Evolutionary conservation across 805 yeast species (phyloP).

Genomic region (Candida incommunis): DNA sequence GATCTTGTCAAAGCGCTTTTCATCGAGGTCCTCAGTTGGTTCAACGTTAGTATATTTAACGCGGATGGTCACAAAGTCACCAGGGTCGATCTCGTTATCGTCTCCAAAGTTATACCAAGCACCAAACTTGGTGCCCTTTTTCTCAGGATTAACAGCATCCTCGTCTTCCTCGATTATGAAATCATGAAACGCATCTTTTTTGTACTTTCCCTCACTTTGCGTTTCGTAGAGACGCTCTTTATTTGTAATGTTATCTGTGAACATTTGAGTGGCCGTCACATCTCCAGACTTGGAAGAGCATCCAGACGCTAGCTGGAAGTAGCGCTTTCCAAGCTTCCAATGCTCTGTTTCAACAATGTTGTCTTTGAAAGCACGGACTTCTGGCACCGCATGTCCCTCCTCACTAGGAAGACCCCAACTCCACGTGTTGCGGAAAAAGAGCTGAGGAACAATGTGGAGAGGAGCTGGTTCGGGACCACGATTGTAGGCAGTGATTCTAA

Average conservation of each 20-base stretch:
- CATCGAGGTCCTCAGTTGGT: slow-evolving; percentile 38
- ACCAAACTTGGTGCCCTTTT: slow-evolving; percentile 67
- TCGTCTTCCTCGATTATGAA: slow-evolving; percentile 47
- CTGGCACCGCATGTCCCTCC: slow-evolving; percentile 25
- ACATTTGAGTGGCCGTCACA: slow-evolving; percentile 60
- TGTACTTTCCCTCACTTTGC: slow-evolving; percentile 42
- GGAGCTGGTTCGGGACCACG: slow-evolving; percentile 79
- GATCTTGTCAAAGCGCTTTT: slow-evolving; percentile 54
- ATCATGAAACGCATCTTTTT: slow-evolving; percentile 89
- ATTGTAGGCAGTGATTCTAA: slow-evolving; percentile 79
- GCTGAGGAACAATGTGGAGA: slow-evolving; percentile 71
- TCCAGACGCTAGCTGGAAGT: slow-evolving; percentile 35
- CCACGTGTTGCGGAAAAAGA: slow-evolving; percentile 83
- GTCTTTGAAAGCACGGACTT: slow-evolving; percentile 29
- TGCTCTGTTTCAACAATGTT: slow-evolving; percentile 46
- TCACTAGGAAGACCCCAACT: slow-evolving; percentile 58
- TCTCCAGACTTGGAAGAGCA: slow-evolving; percentile 28
- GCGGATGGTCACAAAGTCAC: slow-evolving; percentile 75
- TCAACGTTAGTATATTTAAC: slow-evolving; percentile 45
- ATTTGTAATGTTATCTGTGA: slow-evolving; percentile 87
- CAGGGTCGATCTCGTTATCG: slow-evolving; percentile 68
- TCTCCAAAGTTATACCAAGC: slow-evolving; percentile 74
- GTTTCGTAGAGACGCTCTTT: slow-evolving; percentile 46
- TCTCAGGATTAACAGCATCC: slow-evolving; percentile 54
- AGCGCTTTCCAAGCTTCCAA: slow-evolving; percentile 50